Base-by-base conservation (phyloP, 78 protist species). In the Cavenderia fasciculata region DNA sequence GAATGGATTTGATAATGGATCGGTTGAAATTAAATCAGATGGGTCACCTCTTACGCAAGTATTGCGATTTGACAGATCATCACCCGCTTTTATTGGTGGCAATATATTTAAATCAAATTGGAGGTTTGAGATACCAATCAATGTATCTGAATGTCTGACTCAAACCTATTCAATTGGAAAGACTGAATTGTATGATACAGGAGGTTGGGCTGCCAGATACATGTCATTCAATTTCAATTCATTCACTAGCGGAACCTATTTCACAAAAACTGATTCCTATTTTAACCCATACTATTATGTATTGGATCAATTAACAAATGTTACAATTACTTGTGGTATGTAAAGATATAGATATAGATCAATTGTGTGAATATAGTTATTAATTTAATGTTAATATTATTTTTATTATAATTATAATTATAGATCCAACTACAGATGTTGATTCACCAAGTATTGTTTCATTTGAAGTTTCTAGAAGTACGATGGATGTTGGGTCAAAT, bases 1-100 rank as follows among this genome's bases (percentile, higher is more conserved):
- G n/a, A 49, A 51, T 68, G 56, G 74, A 25, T 57, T 57, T 25
- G n/a, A 27, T 29, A 57, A 57, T 57, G 63, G 63, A 27, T 10
- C 63, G 6, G 27, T 57, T 6, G 33, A 10, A 27, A 5, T 57
- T 2, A 2, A 27, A 21, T 57, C 63, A 27, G 63, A 57, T 3
- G 8, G 6, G 8, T 29, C n/a, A 27, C n/a, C 27, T 7, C 10
- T 27, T 4, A 10, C n/a, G 6, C n/a, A 3, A 2, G 6, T 23
- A 2, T 27, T 57, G 10, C 18, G 2, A 27, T 25, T 57, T 23
- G 27, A 57, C 8, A 36, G 27, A 57, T 27, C 63, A 10, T 2
- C 25, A 3, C n/a, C 41, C n/a, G 8, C 27, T 5, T 27, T 2
- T 23, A 36, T 29, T 27, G 63, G 27, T 57, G 27, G 27, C n/a